Percentiles rank a stretch among this genome's conserved stretches.
Evolutionary conservation across 164 flowering plant species (phyloP).

Genomic region (Chimonanthus praecox): DNA sequence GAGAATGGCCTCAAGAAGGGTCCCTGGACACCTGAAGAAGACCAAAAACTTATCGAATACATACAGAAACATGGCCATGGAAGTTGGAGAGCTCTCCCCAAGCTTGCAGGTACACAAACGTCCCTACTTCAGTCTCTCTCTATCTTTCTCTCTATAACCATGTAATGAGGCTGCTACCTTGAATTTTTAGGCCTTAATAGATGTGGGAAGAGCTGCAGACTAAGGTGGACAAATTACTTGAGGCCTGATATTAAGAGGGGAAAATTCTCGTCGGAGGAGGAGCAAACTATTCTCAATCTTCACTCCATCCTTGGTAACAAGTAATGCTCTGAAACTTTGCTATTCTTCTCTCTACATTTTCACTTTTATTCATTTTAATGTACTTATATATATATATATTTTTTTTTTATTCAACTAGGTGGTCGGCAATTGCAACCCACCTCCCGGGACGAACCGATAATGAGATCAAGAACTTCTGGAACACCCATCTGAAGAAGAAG

Average conservation of each 20-base stretch:
- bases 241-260: conserved; percentile 79
- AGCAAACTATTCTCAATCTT: conserved; percentile 62
- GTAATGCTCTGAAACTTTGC: conserved; percentile 21
- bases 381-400: neutral
- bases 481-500: conserved; percentile 82
- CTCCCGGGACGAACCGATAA: conserved; percentile 81
- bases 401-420: conserved; percentile 29
- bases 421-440: conserved; percentile 83
- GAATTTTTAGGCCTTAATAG: conserved; percentile 49
- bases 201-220: conserved; percentile 73
- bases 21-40: conserved; percentile 70
- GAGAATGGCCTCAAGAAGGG: conserved; percentile 65
- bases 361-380: conserved; percentile 11
- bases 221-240: conserved; percentile 70
- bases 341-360: neutral
- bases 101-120: conserved; percentile 44
- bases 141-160: neutral
- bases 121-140: neutral
- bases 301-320: conserved; percentile 75
- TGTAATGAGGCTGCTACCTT: neutral
- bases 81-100: conserved; percentile 70
- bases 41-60: conserved; percentile 43
- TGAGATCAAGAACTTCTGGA: conserved; percentile 82
- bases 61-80: conserved; percentile 56
- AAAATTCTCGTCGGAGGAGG: conserved; percentile 57